Conservation (phyloP, 2,329 filamentous ascomycete species). For the Aspergillus phoenicis region DNA sequence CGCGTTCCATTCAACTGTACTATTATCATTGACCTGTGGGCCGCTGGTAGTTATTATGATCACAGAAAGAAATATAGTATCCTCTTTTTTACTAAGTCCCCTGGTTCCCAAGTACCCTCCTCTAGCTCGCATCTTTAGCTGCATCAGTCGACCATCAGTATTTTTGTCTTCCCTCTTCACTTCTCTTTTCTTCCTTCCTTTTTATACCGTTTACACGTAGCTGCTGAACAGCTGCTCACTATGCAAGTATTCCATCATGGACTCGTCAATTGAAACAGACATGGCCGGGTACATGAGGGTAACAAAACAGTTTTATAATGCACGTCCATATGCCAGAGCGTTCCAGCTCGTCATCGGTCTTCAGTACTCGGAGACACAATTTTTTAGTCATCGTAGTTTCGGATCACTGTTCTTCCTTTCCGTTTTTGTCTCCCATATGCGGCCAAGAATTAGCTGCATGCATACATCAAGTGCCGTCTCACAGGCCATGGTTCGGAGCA, state of each 20-base stretch:
- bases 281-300: background rate
- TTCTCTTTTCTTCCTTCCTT: no score
- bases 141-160: background rate
- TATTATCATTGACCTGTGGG: background rate
- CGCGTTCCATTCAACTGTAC: background rate
- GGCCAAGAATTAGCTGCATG: background rate
- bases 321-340: conserved; percentile 1
- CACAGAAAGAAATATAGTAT: background rate
- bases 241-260: conserved; percentile 19
- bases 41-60: background rate
- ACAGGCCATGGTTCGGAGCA: background rate
- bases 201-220: no score
- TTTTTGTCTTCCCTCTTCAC: conserved; percentile 1
- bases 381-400: background rate
- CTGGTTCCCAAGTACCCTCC: background rate
- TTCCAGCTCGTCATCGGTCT: background rate
- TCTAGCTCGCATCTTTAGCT: background rate
- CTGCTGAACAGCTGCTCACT: conserved; percentile 3
- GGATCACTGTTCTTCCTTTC: background rate
- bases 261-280: conserved; percentile 18
- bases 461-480: background rate
- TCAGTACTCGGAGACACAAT: background rate
- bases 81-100: background rate
- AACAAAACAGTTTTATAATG: background rate
- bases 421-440: background rate